Conservation (phyloP, 164 flowering plant species). For the Nymphaea thermarum region DNA sequence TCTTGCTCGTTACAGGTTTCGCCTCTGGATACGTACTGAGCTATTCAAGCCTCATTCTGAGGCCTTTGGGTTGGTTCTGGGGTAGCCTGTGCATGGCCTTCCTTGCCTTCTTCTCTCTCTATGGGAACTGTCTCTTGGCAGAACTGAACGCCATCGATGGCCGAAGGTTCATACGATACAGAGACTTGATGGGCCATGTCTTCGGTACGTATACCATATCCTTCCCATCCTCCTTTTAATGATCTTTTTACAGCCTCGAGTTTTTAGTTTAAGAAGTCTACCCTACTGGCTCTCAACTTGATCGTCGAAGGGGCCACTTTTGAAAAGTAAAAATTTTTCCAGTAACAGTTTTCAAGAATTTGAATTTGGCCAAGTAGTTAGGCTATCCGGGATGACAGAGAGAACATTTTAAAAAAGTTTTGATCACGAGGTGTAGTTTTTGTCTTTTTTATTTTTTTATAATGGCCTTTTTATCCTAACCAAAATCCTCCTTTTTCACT, state of each 20-base stretch:
- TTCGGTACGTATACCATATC: slow-evolving; percentile 21
- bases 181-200: slow-evolving; percentile 45
- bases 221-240: neutral
- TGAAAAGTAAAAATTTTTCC: no score
- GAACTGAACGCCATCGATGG: slow-evolving; percentile 36
- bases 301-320: no score
- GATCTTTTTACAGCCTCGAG: neutral
- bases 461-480: no score
- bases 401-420: no score
- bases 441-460: no score
- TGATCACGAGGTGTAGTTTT: no score
- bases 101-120: slow-evolving; percentile 21
- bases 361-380: no score
- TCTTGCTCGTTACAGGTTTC: slow-evolving; percentile 32
- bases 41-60: slow-evolving; percentile 39
- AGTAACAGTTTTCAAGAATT: no score
- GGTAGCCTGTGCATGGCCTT: slow-evolving; percentile 28
- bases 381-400: no score
- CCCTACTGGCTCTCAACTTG: no score
- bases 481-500: no score
- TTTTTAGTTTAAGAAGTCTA: neutral
- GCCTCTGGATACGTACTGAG: slow-evolving; percentile 43
- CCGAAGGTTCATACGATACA: slow-evolving; percentile 46
- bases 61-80: slow-evolving; percentile 50
- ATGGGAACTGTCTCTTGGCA: slow-evolving; percentile 46